Evolutionary conservation across 2,329 filamentous ascomycete genomes (phyloP), one percentile per base, ranked within the genome.

Genomic region (Aspergillus tubingensis): DNA sequence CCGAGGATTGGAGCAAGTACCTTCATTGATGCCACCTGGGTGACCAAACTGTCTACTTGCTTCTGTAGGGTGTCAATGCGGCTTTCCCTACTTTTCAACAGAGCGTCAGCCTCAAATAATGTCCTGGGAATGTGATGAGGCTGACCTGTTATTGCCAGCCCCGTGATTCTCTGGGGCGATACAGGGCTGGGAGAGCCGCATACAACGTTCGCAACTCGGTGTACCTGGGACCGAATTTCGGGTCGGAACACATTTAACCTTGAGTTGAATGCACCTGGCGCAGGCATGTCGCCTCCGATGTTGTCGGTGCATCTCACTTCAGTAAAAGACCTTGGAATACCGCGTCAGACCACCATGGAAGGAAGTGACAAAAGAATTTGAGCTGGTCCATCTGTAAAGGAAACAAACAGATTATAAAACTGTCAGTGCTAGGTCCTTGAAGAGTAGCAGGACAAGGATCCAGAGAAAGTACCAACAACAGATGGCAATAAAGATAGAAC

Each of bases 161-260:
- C 39, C 25, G 38, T 43, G 7, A 8, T 13, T 21, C 1, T 54
- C 32, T 7, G 58, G 58, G 27, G 56, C 58, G 5, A 49, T 47
- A 36, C 60, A 58, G 0, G 41, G 11, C 17, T 57, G 51, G 39
- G 50, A 44, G 21, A 60, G 55, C n/a, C 61, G 58, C n/a, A 19
- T 48, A 39, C 61, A 62, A 13, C 61, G 58, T 21, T 62, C 54
- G 32, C 61, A 62, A n/a, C n/a, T 25, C 8, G 38, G 27, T 10
- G 38, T 23, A 32, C 39, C 58, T 21, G 0, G 10, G 2, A 25
- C 21, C 10, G 10, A 30, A 11, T 30, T 3, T 30, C 27, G 27
- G 27, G 27, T 30, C 13, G 38, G 25, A 5, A 52, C 19, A 27
- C 61, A 62, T 54, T 58, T 62, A 8, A 58, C 57, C 53, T 62